phyloP scores from a whole-genome alignment of 768 basidiomycete species.

The Serendipita sp. region DNA sequence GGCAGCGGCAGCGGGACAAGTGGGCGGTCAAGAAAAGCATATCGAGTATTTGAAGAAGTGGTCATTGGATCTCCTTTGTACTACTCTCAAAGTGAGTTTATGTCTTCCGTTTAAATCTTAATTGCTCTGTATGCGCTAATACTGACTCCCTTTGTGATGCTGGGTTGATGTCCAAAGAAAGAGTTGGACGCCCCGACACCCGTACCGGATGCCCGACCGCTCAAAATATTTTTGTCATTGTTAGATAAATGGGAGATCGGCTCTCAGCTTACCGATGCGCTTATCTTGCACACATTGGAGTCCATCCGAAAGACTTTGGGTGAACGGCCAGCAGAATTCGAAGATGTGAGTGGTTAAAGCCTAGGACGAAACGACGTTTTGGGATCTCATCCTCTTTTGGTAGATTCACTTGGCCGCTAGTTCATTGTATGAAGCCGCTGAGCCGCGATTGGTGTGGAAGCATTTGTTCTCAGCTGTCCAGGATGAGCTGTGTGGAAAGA shows the following conservation, averaged over 20 bases:
- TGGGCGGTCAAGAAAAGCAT: constrained; percentile 32
- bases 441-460: constrained; percentile 79
- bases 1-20: too few species aligned
- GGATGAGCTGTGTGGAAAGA: constrained; percentile 27
- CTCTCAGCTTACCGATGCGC: constrained; percentile 52
- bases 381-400: neutral
- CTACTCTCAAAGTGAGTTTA: constrained; percentile 45
- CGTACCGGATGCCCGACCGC: constrained; percentile 70
- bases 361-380: neutral
- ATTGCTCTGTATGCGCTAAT: neutral
- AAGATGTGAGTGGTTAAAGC: constrained; percentile 35
- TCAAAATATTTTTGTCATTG: constrained; percentile 89
- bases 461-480: constrained; percentile 46
- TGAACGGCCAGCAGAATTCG: constrained; percentile 33
- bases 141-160: neutral
- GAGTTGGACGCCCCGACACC: constrained; percentile 41
- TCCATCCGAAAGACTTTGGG: constrained; percentile 46
- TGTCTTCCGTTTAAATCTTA: too few species aligned
- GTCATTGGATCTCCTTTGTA: constrained; percentile 52
- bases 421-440: constrained; percentile 82
- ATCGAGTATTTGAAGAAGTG: constrained; percentile 50
- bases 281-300: constrained; percentile 67
- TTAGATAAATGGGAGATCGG: constrained; percentile 98
- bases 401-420: constrained; percentile 70
- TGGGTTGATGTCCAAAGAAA: neutral